Evolutionary conservation across 768 basidiomycete genomes (phyloP).

Genomic region (Tulasnella sp.): DNA sequence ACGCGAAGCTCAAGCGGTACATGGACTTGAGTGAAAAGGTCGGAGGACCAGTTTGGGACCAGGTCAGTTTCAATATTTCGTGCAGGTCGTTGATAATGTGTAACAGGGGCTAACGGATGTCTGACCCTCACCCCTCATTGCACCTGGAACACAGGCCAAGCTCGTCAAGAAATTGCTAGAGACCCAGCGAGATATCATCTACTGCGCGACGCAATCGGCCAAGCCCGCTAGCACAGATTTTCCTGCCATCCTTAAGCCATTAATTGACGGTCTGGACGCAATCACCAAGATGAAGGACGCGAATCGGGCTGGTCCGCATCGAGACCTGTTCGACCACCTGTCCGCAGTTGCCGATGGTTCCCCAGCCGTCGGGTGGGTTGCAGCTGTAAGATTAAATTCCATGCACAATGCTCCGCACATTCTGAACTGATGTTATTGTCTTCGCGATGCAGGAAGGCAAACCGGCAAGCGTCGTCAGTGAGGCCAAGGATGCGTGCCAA

Average conservation of each 20-base stretch:
- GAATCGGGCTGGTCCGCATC: slow-evolving; percentile 50
- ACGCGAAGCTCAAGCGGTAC: slow-evolving; percentile 67
- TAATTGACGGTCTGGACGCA: slow-evolving; percentile 67
- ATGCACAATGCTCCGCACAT: neutral
- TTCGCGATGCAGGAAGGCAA: slow-evolving; percentile 52
- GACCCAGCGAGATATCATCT: slow-evolving; percentile 64
- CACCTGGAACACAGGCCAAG: slow-evolving; percentile 43
- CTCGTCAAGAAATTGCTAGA: slow-evolving; percentile 64
- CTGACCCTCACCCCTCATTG: neutral
- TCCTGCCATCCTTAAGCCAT: slow-evolving; percentile 56
- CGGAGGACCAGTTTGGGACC: slow-evolving; percentile 68
- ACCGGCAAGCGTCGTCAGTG: slow-evolving; percentile 73
- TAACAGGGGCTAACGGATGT: neutral
- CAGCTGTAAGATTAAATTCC: slow-evolving; percentile 52
- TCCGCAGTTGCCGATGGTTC: slow-evolving; percentile 78
- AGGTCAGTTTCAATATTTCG: slow-evolving; percentile 50
- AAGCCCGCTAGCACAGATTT: slow-evolving; percentile 64
- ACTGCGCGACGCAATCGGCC: slow-evolving; percentile 64
- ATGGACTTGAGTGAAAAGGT: slow-evolving; percentile 66
- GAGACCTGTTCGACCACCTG: slow-evolving; percentile 79
- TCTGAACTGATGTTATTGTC: too few species aligned
- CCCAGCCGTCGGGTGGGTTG: slow-evolving; percentile 82
- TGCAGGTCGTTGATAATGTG: neutral
- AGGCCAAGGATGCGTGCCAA: slow-evolving; percentile 77
- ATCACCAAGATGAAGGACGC: slow-evolving; percentile 80